A percentile compares a stretch with the other conserved stretches of the same genome.
Evolutionary conservation across 345 rosid genomes (phyloP).

Genomic region (Orychophragmus violaceus): DNA sequence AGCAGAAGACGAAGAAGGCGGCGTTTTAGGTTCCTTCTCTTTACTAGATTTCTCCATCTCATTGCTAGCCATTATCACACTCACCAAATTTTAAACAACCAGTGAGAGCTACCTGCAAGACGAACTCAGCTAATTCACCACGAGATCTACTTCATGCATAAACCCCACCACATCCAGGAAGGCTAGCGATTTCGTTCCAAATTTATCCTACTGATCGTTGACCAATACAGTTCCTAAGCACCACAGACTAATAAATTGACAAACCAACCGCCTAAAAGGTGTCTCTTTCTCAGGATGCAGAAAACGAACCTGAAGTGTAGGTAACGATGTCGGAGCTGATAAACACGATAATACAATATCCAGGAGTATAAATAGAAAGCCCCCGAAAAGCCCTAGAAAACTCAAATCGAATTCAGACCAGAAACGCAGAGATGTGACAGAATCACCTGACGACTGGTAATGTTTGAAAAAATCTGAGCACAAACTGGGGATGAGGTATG

Average conservation of each 20-base stretch:
- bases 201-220: not conserved
- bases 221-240: conserved; percentile 9
- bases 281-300: conserved; percentile 6
- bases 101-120: conserved; percentile 45
- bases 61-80: conserved; percentile 52
- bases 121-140: conserved; percentile 9
- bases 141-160: conserved; percentile 11
- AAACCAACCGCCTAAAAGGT: conserved; percentile 11
- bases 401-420: not conserved
- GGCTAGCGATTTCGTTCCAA: not conserved
- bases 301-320: not conserved
- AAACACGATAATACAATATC: not conserved
- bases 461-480: not conserved
- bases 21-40: conserved; percentile 67
- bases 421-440: conserved; percentile 4
- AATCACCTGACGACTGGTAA: not conserved
- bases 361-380: not conserved
- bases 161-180: not conserved
- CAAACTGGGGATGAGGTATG: not conserved
- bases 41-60: conserved; percentile 62
- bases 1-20: conserved; percentile 46
- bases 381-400: not conserved
- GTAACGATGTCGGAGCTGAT: conserved; percentile 11
- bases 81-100: too few relatives aligned
- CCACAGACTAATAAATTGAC: not conserved